Percentiles rank a stretch among this genome's conserved stretches.
phyloP scores from a whole-genome alignment of 2,329 filamentous ascomycete species.

The Aspergillus ustus region DNA sequence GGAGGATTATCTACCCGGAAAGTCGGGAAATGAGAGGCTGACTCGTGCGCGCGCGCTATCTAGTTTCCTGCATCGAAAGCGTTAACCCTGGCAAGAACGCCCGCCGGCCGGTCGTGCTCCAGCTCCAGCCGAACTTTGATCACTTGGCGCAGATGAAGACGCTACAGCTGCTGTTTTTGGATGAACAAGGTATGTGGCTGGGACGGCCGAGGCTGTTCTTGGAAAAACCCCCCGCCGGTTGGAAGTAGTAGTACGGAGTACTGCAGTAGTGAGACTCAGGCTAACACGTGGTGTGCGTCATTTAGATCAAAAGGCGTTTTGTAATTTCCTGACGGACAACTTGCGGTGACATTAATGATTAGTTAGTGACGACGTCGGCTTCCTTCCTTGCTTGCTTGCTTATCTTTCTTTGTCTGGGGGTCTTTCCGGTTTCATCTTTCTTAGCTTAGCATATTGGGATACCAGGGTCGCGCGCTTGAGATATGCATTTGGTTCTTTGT shows the following conservation, averaged over 20 bases:
- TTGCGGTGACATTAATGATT: conserved; percentile 16
- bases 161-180: conserved; percentile 45
- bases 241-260: too few relatives aligned
- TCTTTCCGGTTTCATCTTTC: neutral
- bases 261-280: neutral
- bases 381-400: neutral
- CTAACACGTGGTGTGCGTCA: neutral
- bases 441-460: conserved; percentile 13
- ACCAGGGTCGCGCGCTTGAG: conserved; percentile 4
- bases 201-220: neutral
- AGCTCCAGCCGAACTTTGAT: conserved; percentile 47
- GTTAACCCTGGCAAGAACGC: conserved; percentile 46
- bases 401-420: neutral
- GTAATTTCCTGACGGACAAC: conserved; percentile 33
- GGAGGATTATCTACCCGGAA: neutral
- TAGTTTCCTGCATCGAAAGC: conserved; percentile 46
- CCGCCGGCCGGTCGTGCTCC: conserved; percentile 42
- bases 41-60: neutral
- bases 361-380: neutral
- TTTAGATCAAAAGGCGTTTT: conserved; percentile 38
- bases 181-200: conserved; percentile 40
- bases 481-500: neutral
- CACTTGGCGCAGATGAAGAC: conserved; percentile 45
- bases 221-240: neutral
- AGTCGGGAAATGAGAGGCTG: neutral